Percentiles rank a stretch among this genome's conserved stretches.
Evolutionary conservation across 108 stramenopile species (phyloP).

Genomic region (Bacterosira constricta): DNA sequence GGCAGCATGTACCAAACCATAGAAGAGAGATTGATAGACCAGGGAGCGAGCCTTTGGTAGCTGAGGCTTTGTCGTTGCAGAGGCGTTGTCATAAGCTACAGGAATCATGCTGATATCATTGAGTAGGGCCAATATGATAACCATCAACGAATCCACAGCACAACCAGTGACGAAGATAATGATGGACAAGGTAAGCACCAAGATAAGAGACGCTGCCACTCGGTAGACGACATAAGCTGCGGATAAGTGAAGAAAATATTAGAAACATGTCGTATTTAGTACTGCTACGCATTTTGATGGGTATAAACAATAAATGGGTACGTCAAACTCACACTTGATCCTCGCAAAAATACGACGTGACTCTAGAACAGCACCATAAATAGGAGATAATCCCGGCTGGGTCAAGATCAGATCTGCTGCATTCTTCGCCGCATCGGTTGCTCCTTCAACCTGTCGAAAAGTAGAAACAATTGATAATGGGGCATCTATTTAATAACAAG

Average conservation of each 20-base stretch:
- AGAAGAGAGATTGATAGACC: conserved; percentile 55
- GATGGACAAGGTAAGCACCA: conserved; percentile 65
- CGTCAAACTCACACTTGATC: conserved; percentile 46
- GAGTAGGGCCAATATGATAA: conserved; percentile 84
- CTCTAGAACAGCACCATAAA: conserved; percentile 79
- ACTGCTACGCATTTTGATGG: no score
- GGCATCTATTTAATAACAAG: no score
- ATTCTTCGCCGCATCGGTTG: conserved; percentile 91
- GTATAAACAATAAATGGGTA: no score
- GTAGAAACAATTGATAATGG: no score
- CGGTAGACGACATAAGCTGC: conserved; percentile 80
- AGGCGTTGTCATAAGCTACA: conserved; percentile 85
- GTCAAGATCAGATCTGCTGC: conserved; percentile 89
- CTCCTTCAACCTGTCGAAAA: conserved; percentile 85
- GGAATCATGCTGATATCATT: conserved; percentile 90
- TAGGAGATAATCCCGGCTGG: conserved; percentile 75
- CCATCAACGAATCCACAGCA: conserved; percentile 72
- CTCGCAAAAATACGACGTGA: conserved; percentile 79
- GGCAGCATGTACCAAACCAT: conserved; percentile 58
- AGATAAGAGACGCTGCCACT: conserved; percentile 64
- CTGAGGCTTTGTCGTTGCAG: conserved; percentile 63
- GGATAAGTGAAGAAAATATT: conserved; percentile 16
- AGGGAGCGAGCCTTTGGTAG: conserved; percentile 53
- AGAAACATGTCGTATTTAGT: no score
- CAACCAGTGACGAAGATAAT: conserved; percentile 73